phyloP scores from a whole-genome alignment of 2,329 filamentous ascomycete species.

The Phyllosticta citrichinensis region DNA sequence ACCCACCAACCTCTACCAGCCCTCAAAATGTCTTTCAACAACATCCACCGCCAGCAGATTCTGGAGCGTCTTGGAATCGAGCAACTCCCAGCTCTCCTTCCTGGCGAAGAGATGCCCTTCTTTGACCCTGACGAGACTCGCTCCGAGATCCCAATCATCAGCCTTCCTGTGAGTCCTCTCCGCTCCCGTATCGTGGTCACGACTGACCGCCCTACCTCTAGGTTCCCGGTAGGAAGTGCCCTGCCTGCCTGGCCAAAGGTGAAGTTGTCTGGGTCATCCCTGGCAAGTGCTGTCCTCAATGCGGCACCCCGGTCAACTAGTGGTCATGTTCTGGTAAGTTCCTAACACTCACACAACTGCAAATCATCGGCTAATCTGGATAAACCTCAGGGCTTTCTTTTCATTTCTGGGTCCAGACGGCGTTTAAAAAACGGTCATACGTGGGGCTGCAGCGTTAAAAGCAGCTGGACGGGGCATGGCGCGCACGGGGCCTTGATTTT shows the following conservation, averaged over 20 bases:
- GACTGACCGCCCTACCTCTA: conserved; percentile 11
- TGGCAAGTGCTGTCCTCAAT: conserved; percentile 29
- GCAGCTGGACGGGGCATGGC: not conserved
- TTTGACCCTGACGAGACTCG: conserved; percentile 4
- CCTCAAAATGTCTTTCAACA: conserved; percentile 11
- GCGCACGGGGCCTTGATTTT: not conserved
- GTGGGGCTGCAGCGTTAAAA: not conserved
- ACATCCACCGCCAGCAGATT: conserved; percentile 10
- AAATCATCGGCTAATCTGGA: not conserved
- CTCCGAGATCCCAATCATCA: conserved; percentile 21
- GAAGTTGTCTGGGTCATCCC: conserved; percentile 32
- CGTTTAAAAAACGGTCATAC: not conserved
- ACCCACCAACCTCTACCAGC: not conserved
- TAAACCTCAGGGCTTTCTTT: not conserved
- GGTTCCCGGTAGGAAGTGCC: conserved; percentile 31
- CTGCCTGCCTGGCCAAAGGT: conserved; percentile 29
- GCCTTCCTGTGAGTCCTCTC: conserved; percentile 23
- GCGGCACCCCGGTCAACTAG: conserved; percentile 30
- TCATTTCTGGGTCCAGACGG: not conserved
- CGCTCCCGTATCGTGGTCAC: not conserved
- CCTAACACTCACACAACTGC: not conserved
- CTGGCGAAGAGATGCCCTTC: not conserved
- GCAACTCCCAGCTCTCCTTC: conserved; percentile 9
- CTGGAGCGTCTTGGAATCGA: conserved; percentile 10
- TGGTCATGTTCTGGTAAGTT: not conserved